These are phyloP conservation scores for Carex cristatella DNA, from an alignment of 176 grass and related monocot genomes.

Conservation along the genomic window DNA sequence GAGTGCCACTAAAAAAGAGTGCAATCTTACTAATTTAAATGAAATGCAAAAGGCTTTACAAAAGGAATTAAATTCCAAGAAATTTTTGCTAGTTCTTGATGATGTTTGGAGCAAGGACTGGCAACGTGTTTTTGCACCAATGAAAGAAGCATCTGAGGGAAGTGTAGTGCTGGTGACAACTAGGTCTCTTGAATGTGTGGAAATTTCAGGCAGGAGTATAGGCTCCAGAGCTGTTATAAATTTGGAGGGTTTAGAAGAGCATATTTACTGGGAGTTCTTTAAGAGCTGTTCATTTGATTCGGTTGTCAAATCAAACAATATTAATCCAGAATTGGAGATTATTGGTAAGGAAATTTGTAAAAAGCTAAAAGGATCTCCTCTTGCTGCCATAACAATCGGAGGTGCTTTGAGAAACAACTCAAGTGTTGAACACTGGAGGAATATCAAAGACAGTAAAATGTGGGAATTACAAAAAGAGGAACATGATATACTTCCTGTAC, in stretches of 20 bases:
- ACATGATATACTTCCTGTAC: constrained; percentile 23
- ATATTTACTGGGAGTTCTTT: constrained; percentile 15
- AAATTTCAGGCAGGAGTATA: background rate
- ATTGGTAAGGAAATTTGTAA: constrained; percentile 25
- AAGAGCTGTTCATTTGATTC: constrained; percentile 4
- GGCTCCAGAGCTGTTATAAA: background rate
- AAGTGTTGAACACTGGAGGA: background rate
- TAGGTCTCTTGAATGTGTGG: constrained; percentile 1
- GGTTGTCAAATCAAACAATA: background rate
- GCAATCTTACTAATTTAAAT: background rate
- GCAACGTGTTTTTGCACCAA: constrained; percentile 15
- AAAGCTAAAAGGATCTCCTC: constrained; percentile 21
- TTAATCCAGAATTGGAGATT: background rate
- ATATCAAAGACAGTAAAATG: constrained; percentile 15
- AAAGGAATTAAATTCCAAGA: background rate
- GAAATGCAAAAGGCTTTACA: background rate
- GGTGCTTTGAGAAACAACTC: background rate
- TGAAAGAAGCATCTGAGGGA: background rate
- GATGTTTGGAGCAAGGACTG: constrained; percentile 36
- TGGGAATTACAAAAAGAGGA: constrained; percentile 21
- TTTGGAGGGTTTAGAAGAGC: constrained; percentile 8
- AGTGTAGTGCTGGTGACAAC: constrained; percentile 33
- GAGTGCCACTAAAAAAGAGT: background rate
- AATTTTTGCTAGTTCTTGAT: constrained; percentile 27
- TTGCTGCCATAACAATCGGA: constrained; percentile 41